Evolutionary conservation across 305 asterid genomes (phyloP), one percentile per base, ranked within the genome.

Genomic region (Lippia alba): DNA sequence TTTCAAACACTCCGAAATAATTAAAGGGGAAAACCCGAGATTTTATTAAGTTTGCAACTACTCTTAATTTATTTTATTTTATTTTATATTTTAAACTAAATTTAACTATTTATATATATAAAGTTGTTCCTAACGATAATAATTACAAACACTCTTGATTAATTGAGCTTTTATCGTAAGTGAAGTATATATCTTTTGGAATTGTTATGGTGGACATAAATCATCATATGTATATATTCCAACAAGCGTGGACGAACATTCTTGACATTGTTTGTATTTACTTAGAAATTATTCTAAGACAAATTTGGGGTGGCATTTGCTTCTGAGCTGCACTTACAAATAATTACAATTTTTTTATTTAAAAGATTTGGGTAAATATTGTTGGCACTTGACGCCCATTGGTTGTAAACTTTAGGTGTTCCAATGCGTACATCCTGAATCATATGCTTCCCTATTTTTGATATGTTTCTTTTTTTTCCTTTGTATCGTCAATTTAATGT

Each of bases 191-290:
- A 2, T 5, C 41, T 36, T 36, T 36, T 4, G 41, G 6, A 34
- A 36, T 36, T 36, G 9, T 36, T 36, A 2, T 36, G 41, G 41
- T 36, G 41, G 41, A 36, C 9, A 36, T 36, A 36, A 4, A 36
- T 36, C 41, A 4, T 2, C 40, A 36, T 36, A 36, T 36, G 5
- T 36, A 44, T 49, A 68, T 68, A 76, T 72, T 60, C 76, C 67
- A 49, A 33, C 64, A 75, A 67, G 55, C 34, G 58, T 45, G 81
- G 68, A 69, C 30, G 79, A 72, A 73, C 72, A 79, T 64, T 75
- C 77, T 50, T 46, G 45, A 64, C 6, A 15, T 44, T 57, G 18
- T 40, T 19, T n/a, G 30, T 17, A 62, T 56, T 44, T 49, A 24
- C n/a, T 54, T 30, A 64, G 65, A 24, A 57, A 40, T 20, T 56